Conservation (phyloP, 371 early-diverging fungal species). For the Blakeslea trispora region DNA sequence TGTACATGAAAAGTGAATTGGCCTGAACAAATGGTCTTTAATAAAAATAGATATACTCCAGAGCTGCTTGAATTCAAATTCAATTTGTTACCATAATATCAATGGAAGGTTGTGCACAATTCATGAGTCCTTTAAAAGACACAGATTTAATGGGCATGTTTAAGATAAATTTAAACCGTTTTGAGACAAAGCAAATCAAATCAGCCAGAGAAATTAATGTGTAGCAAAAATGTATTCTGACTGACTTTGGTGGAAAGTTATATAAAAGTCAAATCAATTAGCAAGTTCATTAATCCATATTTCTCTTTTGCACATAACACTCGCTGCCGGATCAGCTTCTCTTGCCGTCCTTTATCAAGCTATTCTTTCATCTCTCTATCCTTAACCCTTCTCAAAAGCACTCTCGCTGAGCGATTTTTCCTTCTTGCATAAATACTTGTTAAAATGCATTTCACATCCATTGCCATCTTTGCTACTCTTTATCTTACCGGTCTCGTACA, state of each 20-base stretch:
- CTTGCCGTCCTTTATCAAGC: too few species aligned
- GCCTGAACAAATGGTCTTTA: too few species aligned
- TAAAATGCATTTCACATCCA: conserved; percentile 20
- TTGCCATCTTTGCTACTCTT: conserved; percentile 17
- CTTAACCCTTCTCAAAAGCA: neutral
- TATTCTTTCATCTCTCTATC: neutral
- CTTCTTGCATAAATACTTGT: neutral
- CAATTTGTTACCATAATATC: too few species aligned
- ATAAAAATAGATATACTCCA: too few species aligned
- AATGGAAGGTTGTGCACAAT: neutral
- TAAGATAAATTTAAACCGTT: neutral
- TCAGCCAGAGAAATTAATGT: neutral
- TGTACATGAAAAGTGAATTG: too few species aligned
- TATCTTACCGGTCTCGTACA: conserved; percentile 25
- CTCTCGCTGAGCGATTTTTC: neutral
- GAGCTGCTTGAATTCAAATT: neutral
- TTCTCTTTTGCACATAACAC: neutral
- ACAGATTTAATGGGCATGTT: neutral
- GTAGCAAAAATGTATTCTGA: neutral
- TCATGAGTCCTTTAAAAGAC: neutral
- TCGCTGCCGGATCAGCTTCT: conserved; percentile 13
- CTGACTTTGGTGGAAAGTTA: neutral
- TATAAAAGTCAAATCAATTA: conserved; percentile 1
- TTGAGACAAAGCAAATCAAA: conserved; percentile 7
- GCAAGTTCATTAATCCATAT: neutral